phyloP scores from a whole-genome alignment of 2,329 filamentous ascomycete species.

The Colletotrichum siamense region DNA sequence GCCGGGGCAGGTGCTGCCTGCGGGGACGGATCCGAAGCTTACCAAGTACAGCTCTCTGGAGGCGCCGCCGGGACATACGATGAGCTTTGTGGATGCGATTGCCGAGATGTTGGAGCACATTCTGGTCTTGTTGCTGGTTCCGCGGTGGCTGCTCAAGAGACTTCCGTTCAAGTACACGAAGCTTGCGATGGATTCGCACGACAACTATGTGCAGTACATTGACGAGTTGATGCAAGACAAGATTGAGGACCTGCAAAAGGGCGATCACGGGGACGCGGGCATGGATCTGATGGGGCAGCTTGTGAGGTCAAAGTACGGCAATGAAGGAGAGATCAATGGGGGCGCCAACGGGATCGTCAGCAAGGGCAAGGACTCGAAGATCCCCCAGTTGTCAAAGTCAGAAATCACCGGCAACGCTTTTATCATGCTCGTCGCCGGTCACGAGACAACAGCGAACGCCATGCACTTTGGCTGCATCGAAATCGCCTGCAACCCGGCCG shows the following conservation, averaged over 20 bases:
- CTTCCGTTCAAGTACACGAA: conserved; percentile 58
- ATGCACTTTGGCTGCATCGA: conserved; percentile 74
- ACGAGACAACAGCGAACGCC: conserved; percentile 81
- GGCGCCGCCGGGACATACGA: conserved; percentile 57
- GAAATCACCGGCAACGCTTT: conserved; percentile 79
- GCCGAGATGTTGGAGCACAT: conserved; percentile 68
- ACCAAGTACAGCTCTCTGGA: conserved; percentile 54
- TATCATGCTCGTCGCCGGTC: conserved; percentile 73
- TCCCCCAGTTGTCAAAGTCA: conserved; percentile 55
- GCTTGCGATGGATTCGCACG: conserved; percentile 57
- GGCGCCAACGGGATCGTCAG: conserved; percentile 11
- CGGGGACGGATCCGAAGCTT: conserved; percentile 47
- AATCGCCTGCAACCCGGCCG: conserved; percentile 68
- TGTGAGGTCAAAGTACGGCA: conserved; percentile 46
- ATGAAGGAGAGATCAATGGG: conserved; percentile 19
- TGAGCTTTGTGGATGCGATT: conserved; percentile 71
- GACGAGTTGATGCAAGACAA: conserved; percentile 71
- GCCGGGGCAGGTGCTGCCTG: conserved; percentile 63
- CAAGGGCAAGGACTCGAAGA: conserved; percentile 26
- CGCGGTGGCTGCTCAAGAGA: conserved; percentile 56
- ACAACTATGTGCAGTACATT: conserved; percentile 74
- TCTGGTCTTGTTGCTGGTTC: conserved; percentile 64
- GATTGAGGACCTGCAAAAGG: conserved; percentile 43
- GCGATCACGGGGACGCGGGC: conserved; percentile 44
- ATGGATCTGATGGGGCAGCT: conserved; percentile 61